Evolutionary conservation across 1,284 basidiomycete species (phyloP).

Genomic region (Leccinum angustisporum): DNA sequence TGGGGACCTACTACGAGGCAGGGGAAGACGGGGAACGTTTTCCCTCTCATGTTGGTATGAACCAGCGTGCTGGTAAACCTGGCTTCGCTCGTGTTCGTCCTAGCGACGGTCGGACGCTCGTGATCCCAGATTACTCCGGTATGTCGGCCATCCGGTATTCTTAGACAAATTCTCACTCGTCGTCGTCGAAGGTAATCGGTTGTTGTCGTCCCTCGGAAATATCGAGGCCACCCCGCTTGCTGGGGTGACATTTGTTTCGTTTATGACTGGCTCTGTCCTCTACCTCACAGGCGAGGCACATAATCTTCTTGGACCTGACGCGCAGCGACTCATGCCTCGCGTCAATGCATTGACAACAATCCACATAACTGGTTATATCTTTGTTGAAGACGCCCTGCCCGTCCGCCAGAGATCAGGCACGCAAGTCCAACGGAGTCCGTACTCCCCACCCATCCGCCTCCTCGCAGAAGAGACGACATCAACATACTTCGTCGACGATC

Average conservation of each 20-base stretch:
- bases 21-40: constrained; percentile 36
- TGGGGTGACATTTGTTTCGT: constrained; percentile 55
- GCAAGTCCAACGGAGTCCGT: constrained; percentile 44
- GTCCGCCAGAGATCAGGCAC: constrained; percentile 44
- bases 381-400: constrained; percentile 56
- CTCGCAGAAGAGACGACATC: constrained; percentile 48
- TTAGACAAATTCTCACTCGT: neutral
- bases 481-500: constrained; percentile 25
- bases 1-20: constrained; percentile 54
- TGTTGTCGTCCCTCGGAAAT: constrained; percentile 64
- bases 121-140: constrained; percentile 65
- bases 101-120: constrained; percentile 52
- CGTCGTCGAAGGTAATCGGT: constrained; percentile 48
- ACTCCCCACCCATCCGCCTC: constrained; percentile 57
- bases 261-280: constrained; percentile 53
- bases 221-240: constrained; percentile 57
- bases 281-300: constrained; percentile 60
- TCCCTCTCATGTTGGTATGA: constrained; percentile 63
- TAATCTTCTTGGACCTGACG: constrained; percentile 48
- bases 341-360: constrained; percentile 52
- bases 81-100: constrained; percentile 60
- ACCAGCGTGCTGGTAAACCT: constrained; percentile 59
- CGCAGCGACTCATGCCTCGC: constrained; percentile 55
- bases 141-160: constrained; percentile 8
- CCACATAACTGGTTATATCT: constrained; percentile 49